Evolutionary conservation across 2,329 filamentous ascomycete species (phyloP), one percentile per base, ranked within the genome.

Genomic region (Lecanicillium sp.): DNA sequence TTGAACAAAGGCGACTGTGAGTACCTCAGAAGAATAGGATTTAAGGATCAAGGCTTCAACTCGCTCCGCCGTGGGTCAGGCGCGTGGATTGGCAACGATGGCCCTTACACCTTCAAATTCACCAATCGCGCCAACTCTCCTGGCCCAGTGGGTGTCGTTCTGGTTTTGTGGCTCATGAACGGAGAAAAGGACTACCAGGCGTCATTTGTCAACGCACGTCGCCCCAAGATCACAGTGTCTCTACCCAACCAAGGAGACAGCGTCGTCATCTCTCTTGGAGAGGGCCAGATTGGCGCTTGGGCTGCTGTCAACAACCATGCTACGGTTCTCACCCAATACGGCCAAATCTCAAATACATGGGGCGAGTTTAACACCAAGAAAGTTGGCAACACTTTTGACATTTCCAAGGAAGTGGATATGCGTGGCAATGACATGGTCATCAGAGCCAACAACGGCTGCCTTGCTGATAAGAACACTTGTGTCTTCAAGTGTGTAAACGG

Each of bases 281-380:
- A 36, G 33, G 54, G 51, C 33, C 51, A 61, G 5, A 56, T 60
- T 15, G 58, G 62, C 20, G 64, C 56, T n/a, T 68, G 60, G 50
- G 51, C 63, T 5, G 53, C 57, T 12, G 51, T 64, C 19, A 60
- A 56, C 51, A 40, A 49, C 42, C 41, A 41, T 35, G 55, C 51
- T 7, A 30, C 46, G 13, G 50, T 58, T 43, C 60, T 57, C 28
- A 29, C 11, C 15, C 41, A 43, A 40, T 56, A 48, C 40, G 65
- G 64, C 28, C 63, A 64, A 49, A 48, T 66, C 35, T 47, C 50
- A 45, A 59, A 68, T 45, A 66, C 65, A 22, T 67, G 65, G 61
- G 60, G 56, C 38, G 65, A 69, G 54, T 62, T 58, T 25, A 36
- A 29, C 34, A 36, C 22, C 6, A 15, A 8, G 6, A n/a, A 12